phyloP scores from a whole-genome alignment of 495 filamentous ascomycete species.

The Cercophora scortea region DNA sequence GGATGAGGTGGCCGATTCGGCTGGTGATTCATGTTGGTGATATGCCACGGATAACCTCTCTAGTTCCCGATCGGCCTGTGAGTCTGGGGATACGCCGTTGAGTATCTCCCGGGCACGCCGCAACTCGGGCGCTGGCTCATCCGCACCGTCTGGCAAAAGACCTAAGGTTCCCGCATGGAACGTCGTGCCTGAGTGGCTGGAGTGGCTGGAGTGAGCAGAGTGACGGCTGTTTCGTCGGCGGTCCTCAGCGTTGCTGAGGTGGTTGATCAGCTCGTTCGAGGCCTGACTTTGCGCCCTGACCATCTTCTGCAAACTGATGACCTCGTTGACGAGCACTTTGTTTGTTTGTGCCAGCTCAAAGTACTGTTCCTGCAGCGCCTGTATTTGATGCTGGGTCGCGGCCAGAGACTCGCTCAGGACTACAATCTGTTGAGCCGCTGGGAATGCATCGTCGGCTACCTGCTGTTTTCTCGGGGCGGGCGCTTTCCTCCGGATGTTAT shows the following conservation, averaged over 20 bases:
- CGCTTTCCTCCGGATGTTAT: constrained; percentile 94
- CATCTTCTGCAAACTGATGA: constrained; percentile 81
- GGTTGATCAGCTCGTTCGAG: constrained; percentile 42
- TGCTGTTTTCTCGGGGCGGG: constrained; percentile 79
- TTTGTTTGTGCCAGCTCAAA: constrained; percentile 80
- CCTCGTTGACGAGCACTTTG: constrained; percentile 77
- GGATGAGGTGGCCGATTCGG: constrained; percentile 36
- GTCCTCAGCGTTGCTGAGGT: constrained; percentile 40
- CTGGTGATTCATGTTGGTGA: constrained; percentile 49
- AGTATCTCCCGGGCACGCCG: constrained; percentile 87
- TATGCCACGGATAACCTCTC: constrained; percentile 69
- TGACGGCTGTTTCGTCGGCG: constrained; percentile 33
- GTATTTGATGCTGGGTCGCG: constrained; percentile 87
- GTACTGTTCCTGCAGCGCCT: constrained; percentile 76
- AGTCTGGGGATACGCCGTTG: constrained; percentile 69
- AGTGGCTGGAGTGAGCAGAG: constrained; percentile 33
- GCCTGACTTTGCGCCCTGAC: constrained; percentile 63
- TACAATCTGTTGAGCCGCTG: constrained; percentile 74
- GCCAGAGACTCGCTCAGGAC: constrained; percentile 79
- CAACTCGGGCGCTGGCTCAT: constrained; percentile 72
- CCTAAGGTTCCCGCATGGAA: constrained; percentile 21
- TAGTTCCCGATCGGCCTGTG: constrained; percentile 67
- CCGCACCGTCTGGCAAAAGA: constrained; percentile 38
- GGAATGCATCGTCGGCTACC: constrained; percentile 61
- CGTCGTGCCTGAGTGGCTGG: constrained; percentile 24